Percentiles rank a stretch among this genome's conserved stretches.
Evolutionary conservation across 2,329 filamentous ascomycete species (phyloP).

Genomic region (Neofusicoccum cordaticola): DNA sequence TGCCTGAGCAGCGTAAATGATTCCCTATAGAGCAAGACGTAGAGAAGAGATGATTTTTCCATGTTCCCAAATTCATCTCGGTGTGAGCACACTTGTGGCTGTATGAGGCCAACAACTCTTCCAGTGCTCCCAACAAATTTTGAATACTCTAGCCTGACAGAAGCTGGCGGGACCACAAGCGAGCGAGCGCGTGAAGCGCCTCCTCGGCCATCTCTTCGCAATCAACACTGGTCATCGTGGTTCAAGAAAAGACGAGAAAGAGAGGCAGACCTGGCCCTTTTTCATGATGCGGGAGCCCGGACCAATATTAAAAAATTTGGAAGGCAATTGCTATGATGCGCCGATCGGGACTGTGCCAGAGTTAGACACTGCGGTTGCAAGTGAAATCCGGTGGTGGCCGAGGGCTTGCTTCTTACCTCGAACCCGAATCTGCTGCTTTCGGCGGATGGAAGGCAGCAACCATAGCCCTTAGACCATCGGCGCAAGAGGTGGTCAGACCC

Average conservation of each 20-base stretch:
- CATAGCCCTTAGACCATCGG: not conserved
- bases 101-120: too few relatives aligned
- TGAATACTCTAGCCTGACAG: too few relatives aligned
- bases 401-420: not conserved
- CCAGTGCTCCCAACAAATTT: too few relatives aligned
- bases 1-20: slow-evolving; percentile 56
- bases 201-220: too few relatives aligned
- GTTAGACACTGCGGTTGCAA: not conserved
- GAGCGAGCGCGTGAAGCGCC: too few relatives aligned
- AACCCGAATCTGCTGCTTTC: slow-evolving; percentile 3
- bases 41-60: not conserved
- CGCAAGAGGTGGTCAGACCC: not conserved
- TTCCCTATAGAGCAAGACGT: not conserved
- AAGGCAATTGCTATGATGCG: not conserved
- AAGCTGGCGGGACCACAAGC: too few relatives aligned
- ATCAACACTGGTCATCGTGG: too few relatives aligned
- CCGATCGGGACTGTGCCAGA: not conserved
- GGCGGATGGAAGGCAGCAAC: not conserved
- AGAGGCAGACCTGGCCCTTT: too few relatives aligned
- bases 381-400: too few relatives aligned
- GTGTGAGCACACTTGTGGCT: too few relatives aligned
- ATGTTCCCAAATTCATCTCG: not conserved
- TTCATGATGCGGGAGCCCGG: too few relatives aligned
- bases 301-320: not conserved
- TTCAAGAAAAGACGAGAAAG: too few relatives aligned